Conservation (phyloP, 192 early-diverging fungal species). For the Podila minutissima region DNA sequence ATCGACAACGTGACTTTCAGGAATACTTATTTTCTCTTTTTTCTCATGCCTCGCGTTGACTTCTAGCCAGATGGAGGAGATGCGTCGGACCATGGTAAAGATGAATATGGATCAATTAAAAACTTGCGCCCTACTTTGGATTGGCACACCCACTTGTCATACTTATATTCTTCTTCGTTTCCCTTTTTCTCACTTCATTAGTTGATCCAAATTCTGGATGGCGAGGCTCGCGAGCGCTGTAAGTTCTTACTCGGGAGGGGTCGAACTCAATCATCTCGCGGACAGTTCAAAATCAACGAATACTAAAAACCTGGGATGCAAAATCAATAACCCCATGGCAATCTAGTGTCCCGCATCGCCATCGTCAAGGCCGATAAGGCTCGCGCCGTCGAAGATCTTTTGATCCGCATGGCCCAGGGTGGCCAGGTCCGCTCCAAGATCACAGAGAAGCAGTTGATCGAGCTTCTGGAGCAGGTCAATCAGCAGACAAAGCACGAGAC, state of each 20-base stretch:
- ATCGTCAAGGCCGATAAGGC: constrained; percentile 93
- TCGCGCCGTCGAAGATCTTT: constrained; percentile 86
- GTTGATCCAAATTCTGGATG: constrained; percentile 85
- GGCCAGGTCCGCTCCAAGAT: constrained; percentile 87
- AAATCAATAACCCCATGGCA: too few species aligned
- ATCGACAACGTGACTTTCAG: neutral
- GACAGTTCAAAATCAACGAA: too few species aligned
- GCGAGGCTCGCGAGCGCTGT: constrained; percentile 85
- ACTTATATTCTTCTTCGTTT: neutral
- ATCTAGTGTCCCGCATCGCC: constrained; percentile 83
- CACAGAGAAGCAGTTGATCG: constrained; percentile 86
- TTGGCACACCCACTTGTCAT: neutral
- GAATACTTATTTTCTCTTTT: constrained; percentile 2
- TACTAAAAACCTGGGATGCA: too few species aligned
- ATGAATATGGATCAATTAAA: neutral
- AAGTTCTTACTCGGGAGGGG: constrained; percentile 11
- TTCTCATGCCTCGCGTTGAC: constrained; percentile 8
- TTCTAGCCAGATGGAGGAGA: constrained; percentile 85
- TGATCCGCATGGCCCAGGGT: constrained; percentile 89
- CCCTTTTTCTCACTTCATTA: constrained; percentile 31
- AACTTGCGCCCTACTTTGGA: too few species aligned
- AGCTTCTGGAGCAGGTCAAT: constrained; percentile 85
- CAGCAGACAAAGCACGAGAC: constrained; percentile 71
- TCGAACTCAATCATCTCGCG: too few species aligned
- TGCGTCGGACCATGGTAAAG: constrained; percentile 78